phyloP scores from a whole-genome alignment of 2,329 filamentous ascomycete genomes.

The Aureobasidium leucospermi region DNA sequence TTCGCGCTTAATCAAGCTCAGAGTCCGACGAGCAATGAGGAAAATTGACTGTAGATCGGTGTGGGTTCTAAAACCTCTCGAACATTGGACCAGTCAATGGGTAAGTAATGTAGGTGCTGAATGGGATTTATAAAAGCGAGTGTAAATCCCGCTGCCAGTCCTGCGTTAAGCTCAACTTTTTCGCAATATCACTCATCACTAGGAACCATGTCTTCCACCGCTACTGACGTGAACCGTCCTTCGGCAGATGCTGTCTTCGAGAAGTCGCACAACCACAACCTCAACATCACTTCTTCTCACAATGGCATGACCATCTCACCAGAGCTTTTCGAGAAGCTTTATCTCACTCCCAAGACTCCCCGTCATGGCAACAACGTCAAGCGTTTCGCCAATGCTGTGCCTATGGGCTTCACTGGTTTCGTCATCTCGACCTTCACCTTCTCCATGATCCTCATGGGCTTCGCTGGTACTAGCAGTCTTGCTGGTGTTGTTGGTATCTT shows the following conservation, averaged over 20 bases:
- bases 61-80: not conserved
- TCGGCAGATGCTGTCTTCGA: conserved; percentile 7
- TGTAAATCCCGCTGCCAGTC: not conserved
- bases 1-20: not conserved
- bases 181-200: not conserved
- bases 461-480: conserved; percentile 31
- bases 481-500: conserved; percentile 32
- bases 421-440: conserved; percentile 36
- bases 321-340: conserved; percentile 25
- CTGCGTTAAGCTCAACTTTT: not conserved
- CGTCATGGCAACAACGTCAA: conserved; percentile 18
- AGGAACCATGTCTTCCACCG: conserved; percentile 1
- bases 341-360: conserved; percentile 23
- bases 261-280: conserved; percentile 10
- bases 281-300: conserved; percentile 6
- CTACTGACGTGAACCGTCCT: not conserved
- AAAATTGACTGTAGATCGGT: conserved; percentile 4
- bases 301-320: conserved; percentile 22
- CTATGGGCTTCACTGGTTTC: conserved; percentile 27
- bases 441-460: conserved; percentile 33
- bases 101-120: not conserved
- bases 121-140: not conserved
- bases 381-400: conserved; percentile 24
- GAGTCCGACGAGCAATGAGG: not conserved
- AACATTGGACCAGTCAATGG: not conserved